Base-by-base conservation (phyloP, 1,139 yeast genomes). In the Yamadazyma taylorii region DNA sequence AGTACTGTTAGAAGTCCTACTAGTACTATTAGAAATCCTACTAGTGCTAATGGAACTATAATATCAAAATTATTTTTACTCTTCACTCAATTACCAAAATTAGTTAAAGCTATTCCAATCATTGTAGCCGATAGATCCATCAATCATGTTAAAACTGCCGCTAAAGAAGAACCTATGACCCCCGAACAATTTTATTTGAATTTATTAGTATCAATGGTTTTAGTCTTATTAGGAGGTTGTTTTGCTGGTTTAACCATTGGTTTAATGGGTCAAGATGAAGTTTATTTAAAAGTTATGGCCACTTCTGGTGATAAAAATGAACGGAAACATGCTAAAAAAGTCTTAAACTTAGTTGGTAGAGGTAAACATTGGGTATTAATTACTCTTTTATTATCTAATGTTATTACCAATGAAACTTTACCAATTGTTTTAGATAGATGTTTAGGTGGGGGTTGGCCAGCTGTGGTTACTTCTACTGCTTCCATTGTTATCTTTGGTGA, bases 361-460 rank as follows among this genome's bases (percentile, higher is more conserved):
- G 97, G 97, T 40, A 92, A 92, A 58, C 98, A 92, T 63, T 90
- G 97, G 97, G 92, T 92, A n/a, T 73, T 92, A 39, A 97, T 92
- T 23, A 92, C 98, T 0, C 64, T 92, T 42, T 73, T 92, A 45
- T 68, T 90, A 31, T 79, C 84, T 17, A 92, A 92, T 55, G 97
- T 92, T 36, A 87, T 92, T 57, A 92, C 97, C 35, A 92, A 92
- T 61, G 98, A 92, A 61, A 84, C 97, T 1, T 73, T 92, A 43
- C 98, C 98, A 2, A 92, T 92, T 52, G 95, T 92, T 13, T 74
- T 92, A 46, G 97, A 92, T 58, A 74, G 95, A 40, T 85, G 90
- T 53, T 75, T 92, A 19, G 97, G 97, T 33, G 97, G 98, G 31
- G 98, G 98, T 2, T 85, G 96, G 88, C 92, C 95, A 11, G 98